Conservation (phyloP, 2,329 filamentous ascomycete genomes). For the Apiospora sp. region DNA sequence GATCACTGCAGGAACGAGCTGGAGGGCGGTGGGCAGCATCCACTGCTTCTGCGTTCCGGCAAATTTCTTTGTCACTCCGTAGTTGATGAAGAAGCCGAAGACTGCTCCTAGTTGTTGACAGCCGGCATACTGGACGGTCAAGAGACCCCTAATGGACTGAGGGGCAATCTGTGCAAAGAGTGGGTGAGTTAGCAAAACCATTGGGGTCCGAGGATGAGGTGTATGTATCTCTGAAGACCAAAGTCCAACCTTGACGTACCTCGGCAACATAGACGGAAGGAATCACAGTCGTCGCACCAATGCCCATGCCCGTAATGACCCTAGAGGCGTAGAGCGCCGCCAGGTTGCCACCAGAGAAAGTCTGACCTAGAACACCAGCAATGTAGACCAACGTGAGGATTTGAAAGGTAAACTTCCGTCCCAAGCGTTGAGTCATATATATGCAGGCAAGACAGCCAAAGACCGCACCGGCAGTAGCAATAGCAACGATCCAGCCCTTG, state of each 20-base stretch:
- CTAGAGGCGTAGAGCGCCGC: slow-evolving; percentile 36
- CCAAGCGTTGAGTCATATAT: slow-evolving; percentile 36
- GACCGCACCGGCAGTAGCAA: slow-evolving; percentile 42
- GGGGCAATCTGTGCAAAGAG: slow-evolving; percentile 35
- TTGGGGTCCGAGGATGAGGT: not conserved
- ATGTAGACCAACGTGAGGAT: slow-evolving; percentile 46
- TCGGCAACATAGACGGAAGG: slow-evolving; percentile 42
- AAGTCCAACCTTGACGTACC: slow-evolving; percentile 2
- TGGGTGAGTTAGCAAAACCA: not conserved
- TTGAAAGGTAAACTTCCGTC: slow-evolving; percentile 35
- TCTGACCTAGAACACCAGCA: slow-evolving; percentile 44
- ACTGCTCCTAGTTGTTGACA: slow-evolving; percentile 45
- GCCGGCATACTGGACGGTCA: slow-evolving; percentile 44
- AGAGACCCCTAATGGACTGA: slow-evolving; percentile 40
- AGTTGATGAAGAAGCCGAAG: slow-evolving; percentile 47
- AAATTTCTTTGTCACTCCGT: slow-evolving; percentile 43
- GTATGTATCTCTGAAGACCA: not conserved
- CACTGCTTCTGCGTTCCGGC: slow-evolving; percentile 37
- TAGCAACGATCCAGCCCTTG: slow-evolving; percentile 44
- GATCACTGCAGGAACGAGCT: slow-evolving; percentile 36
- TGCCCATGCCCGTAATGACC: slow-evolving; percentile 39
- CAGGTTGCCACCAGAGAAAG: slow-evolving; percentile 40
- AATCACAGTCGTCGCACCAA: slow-evolving; percentile 39
- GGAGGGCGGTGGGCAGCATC: slow-evolving; percentile 39
- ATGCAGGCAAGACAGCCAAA: slow-evolving; percentile 40